Base-by-base conservation (phyloP, 805 yeast genomes). In the Kodamaea fukazawae region DNA sequence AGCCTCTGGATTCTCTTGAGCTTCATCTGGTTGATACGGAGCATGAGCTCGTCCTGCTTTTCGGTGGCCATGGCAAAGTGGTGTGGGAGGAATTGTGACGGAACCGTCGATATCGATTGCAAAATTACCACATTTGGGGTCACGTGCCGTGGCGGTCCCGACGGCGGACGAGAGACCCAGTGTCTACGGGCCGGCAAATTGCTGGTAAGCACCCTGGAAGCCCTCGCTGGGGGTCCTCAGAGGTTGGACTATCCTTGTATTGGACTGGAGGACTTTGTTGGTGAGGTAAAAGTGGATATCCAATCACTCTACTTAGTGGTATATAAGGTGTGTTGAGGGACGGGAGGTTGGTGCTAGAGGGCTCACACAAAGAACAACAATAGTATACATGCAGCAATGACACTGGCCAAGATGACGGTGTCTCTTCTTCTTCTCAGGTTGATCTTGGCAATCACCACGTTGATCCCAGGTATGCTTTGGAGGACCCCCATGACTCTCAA, bases 401-500 rank as follows among this genome's bases (percentile, higher is more conserved):
- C 73, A 3, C 73, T 50, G 1, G 96, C 91, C 55, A 91, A 63
- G n/a, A 91, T 83, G 20, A 91, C 58, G 15, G 95, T 82, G 60
- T 93, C 96, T 42, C 96, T 78, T 66, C 82, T 86, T 61, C 90
- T 83, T 54, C 98, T 75, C 3, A 96, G 83, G 59, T 89, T 89
- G 49, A 91, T 90, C 60, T 83, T 84, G 7, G 82, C 67, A 22
- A 91, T 78, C 40, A 91, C 58, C 6, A 78, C 76, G 55, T 83
- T 85, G 33, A 91, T 66, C 1, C 97, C 97, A 0, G 99, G 99
- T 35, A 93, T 75, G 28, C 75, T 67, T 52, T 77, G 78, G 33
- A 89, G 64, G 1, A 86, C 70, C 30, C 73, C 73, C 44, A 79
- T 69, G 40, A 90, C 66, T 42, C 78, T 73, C 41, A 76, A 71